phyloP scores from a whole-genome alignment of 2,329 filamentous ascomycete species.

The Monilinia fructigena region DNA sequence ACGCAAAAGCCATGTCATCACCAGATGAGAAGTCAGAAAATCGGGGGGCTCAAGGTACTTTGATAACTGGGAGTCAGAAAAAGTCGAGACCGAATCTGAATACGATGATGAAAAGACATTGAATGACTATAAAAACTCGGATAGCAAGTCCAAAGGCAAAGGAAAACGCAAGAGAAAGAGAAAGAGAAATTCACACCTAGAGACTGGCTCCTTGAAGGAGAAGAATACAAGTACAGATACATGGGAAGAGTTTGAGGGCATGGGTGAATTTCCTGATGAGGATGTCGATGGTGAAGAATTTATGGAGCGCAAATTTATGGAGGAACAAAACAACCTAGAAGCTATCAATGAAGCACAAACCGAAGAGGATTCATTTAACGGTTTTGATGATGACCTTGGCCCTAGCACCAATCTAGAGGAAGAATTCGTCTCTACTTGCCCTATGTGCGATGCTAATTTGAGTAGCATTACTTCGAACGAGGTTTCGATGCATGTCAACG shows the following conservation, averaged over 20 bases:
- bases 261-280: slow-evolving; percentile 56
- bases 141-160: slow-evolving; percentile 12
- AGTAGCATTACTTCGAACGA: slow-evolving; percentile 61
- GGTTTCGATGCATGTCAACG: slow-evolving; percentile 83
- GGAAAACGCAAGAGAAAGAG: background rate
- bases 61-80: slow-evolving; percentile 29
- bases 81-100: slow-evolving; percentile 17
- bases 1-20: slow-evolving; percentile 10
- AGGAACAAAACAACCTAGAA: slow-evolving; percentile 68
- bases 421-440: slow-evolving; percentile 53
- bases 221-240: slow-evolving; percentile 51
- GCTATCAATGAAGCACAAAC: slow-evolving; percentile 49
- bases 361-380: slow-evolving; percentile 37
- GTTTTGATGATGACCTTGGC: slow-evolving; percentile 28
- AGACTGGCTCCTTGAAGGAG: slow-evolving; percentile 48
- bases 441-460: slow-evolving; percentile 71
- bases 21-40: background rate
- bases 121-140: background rate
- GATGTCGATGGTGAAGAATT: slow-evolving; percentile 58
- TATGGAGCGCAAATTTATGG: slow-evolving; percentile 68
- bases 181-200: background rate
- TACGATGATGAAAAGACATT: slow-evolving; percentile 15
- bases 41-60: slow-evolving; percentile 1
- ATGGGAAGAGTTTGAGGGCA: slow-evolving; percentile 54
- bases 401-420: slow-evolving; percentile 26